Percentiles rank a stretch among this genome's conserved stretches.
Conservation (phyloP, 139 green algal species). For the Asterochloris sp. region DNA sequence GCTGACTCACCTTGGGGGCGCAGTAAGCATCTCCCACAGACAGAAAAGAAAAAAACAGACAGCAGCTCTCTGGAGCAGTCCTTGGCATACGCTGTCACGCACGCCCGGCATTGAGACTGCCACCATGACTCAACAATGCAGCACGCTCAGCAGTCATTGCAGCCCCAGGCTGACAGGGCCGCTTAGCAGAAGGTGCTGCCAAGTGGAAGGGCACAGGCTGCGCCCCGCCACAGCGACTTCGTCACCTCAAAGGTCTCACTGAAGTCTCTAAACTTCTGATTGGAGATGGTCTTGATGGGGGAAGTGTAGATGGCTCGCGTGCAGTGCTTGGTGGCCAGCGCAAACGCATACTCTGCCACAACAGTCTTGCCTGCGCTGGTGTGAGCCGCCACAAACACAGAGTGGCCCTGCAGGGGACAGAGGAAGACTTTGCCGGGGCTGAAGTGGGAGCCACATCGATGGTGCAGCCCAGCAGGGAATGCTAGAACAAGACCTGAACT, state of each 20-base stretch:
- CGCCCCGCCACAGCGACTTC: too few species aligned
- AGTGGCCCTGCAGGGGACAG: slow-evolving; percentile 29
- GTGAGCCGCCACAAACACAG: slow-evolving; percentile 94
- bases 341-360: slow-evolving; percentile 96
- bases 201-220: background rate
- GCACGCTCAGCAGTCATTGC: too few species aligned
- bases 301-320: slow-evolving; percentile 89
- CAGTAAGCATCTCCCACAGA: too few species aligned
- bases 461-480: background rate
- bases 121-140: too few species aligned
- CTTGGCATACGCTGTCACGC: too few species aligned
- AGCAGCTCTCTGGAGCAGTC: too few species aligned
- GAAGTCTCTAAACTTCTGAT: slow-evolving; percentile 99
- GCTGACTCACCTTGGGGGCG: too few species aligned
- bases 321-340: slow-evolving; percentile 77
- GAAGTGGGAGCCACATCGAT: background rate
- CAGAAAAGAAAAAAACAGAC: too few species aligned
- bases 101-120: too few species aligned
- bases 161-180: too few species aligned
- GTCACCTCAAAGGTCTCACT: slow-evolving; percentile 56
- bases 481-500: too few species aligned
- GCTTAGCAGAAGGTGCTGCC: too few species aligned
- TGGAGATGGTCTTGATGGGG: slow-evolving; percentile 98
- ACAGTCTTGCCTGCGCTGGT: slow-evolving; percentile 96
- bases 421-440: background rate